Evolutionary conservation across 768 basidiomycete species (phyloP).

Genomic region (Boletus vinaceobasis): DNA sequence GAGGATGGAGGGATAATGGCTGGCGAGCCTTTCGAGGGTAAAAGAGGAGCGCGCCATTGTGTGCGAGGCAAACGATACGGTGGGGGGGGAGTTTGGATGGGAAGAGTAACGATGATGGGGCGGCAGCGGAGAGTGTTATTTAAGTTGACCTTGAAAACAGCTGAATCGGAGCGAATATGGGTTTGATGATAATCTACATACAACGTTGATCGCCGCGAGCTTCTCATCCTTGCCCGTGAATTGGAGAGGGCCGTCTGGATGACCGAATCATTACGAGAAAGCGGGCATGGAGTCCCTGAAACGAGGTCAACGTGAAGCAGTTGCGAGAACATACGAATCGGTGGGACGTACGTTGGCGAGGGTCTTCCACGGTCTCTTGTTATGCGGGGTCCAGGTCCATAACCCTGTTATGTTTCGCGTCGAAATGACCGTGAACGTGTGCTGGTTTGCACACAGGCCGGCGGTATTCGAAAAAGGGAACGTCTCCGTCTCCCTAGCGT

Average conservation of each 20-base stretch:
- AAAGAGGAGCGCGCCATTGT: slow-evolving; percentile 5
- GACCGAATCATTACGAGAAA: slow-evolving; percentile 37
- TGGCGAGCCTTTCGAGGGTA: slow-evolving; percentile 20
- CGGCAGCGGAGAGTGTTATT: slow-evolving; percentile 23
- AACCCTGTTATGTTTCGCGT: slow-evolving; percentile 5
- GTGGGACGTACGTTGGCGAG: slow-evolving; percentile 6
- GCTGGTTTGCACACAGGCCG: background rate
- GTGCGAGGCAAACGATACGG: background rate
- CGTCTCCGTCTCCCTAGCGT: background rate
- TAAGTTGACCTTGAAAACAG: slow-evolving; percentile 24
- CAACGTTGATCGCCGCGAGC: slow-evolving; percentile 36
- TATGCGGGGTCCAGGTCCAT: slow-evolving; percentile 1
- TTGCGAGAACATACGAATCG: slow-evolving; percentile 3
- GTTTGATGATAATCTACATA: slow-evolving; percentile 36
- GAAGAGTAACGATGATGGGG: slow-evolving; percentile 2
- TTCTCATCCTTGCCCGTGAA: slow-evolving; percentile 29
- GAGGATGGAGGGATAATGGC: slow-evolving; percentile 17
- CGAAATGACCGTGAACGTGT: background rate
- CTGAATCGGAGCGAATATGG: slow-evolving; percentile 32
- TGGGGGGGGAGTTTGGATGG: background rate
- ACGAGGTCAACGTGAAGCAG: slow-evolving; percentile 19
- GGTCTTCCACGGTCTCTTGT: slow-evolving; percentile 9
- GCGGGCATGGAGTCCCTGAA: slow-evolving; percentile 26
- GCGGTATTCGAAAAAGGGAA: slow-evolving; percentile 1
- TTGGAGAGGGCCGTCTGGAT: slow-evolving; percentile 27